phyloP scores from a whole-genome alignment of 805 yeast genomes.

The Vanderwaltozyma polyspora region DNA sequence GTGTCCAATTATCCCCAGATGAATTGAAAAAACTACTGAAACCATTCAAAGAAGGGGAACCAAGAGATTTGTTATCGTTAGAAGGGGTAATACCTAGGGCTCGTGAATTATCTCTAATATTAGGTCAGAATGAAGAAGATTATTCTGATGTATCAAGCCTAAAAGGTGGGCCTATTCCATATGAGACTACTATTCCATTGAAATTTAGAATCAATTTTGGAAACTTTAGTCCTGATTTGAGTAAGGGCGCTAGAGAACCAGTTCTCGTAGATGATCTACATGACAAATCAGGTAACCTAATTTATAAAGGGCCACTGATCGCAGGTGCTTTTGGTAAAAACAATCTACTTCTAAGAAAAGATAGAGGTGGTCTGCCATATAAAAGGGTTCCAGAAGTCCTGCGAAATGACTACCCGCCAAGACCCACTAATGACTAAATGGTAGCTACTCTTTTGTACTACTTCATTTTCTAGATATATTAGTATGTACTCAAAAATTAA shows the following conservation, averaged over 20 bases:
- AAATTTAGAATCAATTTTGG: slow-evolving; percentile 18
- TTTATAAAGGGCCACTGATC: slow-evolving; percentile 15
- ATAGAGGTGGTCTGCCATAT: slow-evolving; percentile 28
- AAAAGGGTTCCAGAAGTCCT: slow-evolving; percentile 24
- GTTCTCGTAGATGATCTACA: slow-evolving; percentile 9
- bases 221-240: slow-evolving; percentile 18
- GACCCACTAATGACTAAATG: slow-evolving; percentile 9
- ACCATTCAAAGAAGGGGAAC: slow-evolving; percentile 27
- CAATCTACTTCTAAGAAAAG: slow-evolving; percentile 20
- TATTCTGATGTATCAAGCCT: slow-evolving; percentile 21
- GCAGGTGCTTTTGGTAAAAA: slow-evolving; percentile 27
- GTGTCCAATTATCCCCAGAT: slow-evolving; percentile 20
- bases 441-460: too few relatives aligned
- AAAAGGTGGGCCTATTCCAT: slow-evolving; percentile 22
- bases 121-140: slow-evolving; percentile 6
- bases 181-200: slow-evolving; percentile 15
- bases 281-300: slow-evolving; percentile 4
- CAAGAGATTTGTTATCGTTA: slow-evolving; percentile 19
- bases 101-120: slow-evolving; percentile 9
- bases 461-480: too few relatives aligned
- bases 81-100: slow-evolving; percentile 13
- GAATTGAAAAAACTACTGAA: slow-evolving; percentile 23
- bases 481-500: too few relatives aligned
- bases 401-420: slow-evolving; percentile 21
- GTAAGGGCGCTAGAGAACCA: slow-evolving; percentile 22